Evolutionary conservation across 1,139 yeast species (phyloP).

Genomic region (Sugiyamaella paludigena): DNA sequence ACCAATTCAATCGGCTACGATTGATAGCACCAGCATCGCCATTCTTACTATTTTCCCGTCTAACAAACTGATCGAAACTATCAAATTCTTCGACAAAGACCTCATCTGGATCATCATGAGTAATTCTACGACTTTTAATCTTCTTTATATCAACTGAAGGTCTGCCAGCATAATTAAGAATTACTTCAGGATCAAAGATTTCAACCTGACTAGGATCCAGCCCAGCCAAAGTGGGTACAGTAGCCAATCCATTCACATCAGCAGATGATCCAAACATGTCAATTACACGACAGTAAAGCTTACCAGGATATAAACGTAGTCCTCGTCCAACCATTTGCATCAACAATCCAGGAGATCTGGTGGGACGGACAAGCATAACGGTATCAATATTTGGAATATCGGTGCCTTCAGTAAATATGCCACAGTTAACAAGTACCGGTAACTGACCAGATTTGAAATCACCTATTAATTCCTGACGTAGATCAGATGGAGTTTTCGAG

Average conservation of each 20-base stretch:
- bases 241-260: slow-evolving; percentile 54
- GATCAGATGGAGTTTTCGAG: slow-evolving; percentile 55
- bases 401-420: slow-evolving; percentile 92
- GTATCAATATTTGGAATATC: slow-evolving; percentile 91
- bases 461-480: slow-evolving; percentile 52
- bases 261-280: slow-evolving; percentile 64
- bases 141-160: too few species aligned
- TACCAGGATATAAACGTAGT: slow-evolving; percentile 58
- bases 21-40: slow-evolving; percentile 1
- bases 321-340: slow-evolving; percentile 95
- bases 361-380: slow-evolving; percentile 75
- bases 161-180: neutral
- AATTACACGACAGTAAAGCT: slow-evolving; percentile 66
- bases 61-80: slow-evolving; percentile 19
- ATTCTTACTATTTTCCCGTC: slow-evolving; percentile 1
- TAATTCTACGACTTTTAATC: neutral
- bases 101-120: slow-evolving; percentile 11
- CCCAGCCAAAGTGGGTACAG: slow-evolving; percentile 61
- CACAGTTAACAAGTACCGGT: slow-evolving; percentile 81
- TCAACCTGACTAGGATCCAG: slow-evolving; percentile 38
- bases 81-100: slow-evolving; percentile 23
- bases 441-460: slow-evolving; percentile 62
- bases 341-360: slow-evolving; percentile 66
- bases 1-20: slow-evolving; percentile 24
- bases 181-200: neutral